Percentiles rank a stretch among this genome's conserved stretches.
phyloP scores from a whole-genome alignment of 2,329 filamentous ascomycete genomes.

The Curvularia verruculosa region DNA sequence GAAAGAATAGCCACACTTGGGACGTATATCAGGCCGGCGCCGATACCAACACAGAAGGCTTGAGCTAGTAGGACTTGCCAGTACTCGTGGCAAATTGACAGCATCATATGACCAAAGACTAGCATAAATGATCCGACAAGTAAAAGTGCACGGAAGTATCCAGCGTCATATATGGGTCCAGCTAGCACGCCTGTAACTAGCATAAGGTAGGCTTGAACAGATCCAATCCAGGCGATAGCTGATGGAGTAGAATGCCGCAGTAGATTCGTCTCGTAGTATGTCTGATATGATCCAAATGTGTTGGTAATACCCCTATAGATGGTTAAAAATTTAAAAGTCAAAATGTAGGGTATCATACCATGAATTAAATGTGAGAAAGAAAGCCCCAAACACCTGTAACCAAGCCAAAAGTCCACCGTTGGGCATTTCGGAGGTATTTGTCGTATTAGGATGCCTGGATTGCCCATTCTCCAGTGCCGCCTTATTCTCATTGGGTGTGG shows the following conservation, averaged over 20 bases:
- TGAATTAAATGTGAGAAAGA: conserved; percentile 57
- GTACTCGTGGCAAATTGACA: conserved; percentile 55
- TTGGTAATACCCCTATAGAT: conserved; percentile 49
- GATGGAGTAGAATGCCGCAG: conserved; percentile 50
- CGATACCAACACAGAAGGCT: conserved; percentile 56
- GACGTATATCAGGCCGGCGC: conserved; percentile 53
- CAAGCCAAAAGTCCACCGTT: conserved; percentile 56
- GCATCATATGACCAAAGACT: conserved; percentile 60
- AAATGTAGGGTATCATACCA: conserved; percentile 33
- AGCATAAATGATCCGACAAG: conserved; percentile 53
- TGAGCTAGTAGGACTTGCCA: conserved; percentile 59
- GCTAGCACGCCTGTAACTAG: conserved; percentile 54
- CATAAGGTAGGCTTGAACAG: conserved; percentile 56
- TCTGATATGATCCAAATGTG: conserved; percentile 56
- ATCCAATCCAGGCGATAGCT: conserved; percentile 58
- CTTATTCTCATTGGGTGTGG: conserved; percentile 6
- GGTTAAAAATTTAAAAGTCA: neutral
- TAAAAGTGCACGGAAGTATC: conserved; percentile 55
- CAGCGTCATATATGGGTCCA: conserved; percentile 58
- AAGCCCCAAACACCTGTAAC: conserved; percentile 55
- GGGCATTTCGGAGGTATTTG: conserved; percentile 50
- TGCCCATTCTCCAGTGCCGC: conserved; percentile 26
- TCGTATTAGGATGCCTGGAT: conserved; percentile 43
- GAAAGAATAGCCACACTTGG: conserved; percentile 55
- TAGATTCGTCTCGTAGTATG: conserved; percentile 54